These are phyloP conservation scores for Nicotiana otophora DNA, from an alignment of 257 asterid species.

Conservation along the genomic window DNA sequence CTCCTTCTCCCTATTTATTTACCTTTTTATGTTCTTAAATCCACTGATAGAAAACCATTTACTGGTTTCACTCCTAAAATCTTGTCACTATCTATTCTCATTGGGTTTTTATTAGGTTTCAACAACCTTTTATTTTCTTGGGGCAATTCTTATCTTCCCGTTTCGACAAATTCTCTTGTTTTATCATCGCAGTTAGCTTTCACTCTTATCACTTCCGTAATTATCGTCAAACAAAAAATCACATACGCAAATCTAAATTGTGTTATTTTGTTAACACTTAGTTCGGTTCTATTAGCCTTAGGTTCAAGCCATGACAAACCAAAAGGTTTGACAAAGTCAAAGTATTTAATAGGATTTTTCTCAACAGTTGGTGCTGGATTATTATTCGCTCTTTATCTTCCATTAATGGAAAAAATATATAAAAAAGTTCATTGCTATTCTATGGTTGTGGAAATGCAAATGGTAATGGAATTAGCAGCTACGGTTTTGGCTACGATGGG, in stretches of 20 bases:
- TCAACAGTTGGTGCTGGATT: constrained; percentile 54
- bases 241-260: constrained; percentile 45
- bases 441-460: constrained; percentile 78
- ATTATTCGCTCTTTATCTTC: constrained; percentile 51
- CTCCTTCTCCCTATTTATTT: constrained; percentile 36
- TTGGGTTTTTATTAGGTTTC: constrained; percentile 46
- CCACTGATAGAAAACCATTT: constrained; percentile 40
- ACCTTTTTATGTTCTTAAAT: constrained; percentile 31
- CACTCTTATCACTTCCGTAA: constrained; percentile 38
- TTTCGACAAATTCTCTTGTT: constrained; percentile 51
- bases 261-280: constrained; percentile 51
- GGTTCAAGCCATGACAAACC: constrained; percentile 40
- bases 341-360: constrained; percentile 44
- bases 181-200: constrained; percentile 57
- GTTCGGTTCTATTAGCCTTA: constrained; percentile 44
- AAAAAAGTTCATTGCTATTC: constrained; percentile 44
- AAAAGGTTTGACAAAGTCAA: constrained; percentile 17
- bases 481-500: constrained; percentile 51
- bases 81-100: constrained; percentile 12
- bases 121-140: constrained; percentile 51
- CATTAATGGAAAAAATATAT: constrained; percentile 61
- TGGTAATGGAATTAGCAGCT: constrained; percentile 52
- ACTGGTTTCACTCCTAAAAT: constrained; percentile 25
- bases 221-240: constrained; percentile 51
- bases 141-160: constrained; percentile 60